Evolutionary conservation across 2,329 filamentous ascomycete genomes (phyloP), one percentile per base, ranked within the genome.

Genomic region (Alternaria ethzedia): DNA sequence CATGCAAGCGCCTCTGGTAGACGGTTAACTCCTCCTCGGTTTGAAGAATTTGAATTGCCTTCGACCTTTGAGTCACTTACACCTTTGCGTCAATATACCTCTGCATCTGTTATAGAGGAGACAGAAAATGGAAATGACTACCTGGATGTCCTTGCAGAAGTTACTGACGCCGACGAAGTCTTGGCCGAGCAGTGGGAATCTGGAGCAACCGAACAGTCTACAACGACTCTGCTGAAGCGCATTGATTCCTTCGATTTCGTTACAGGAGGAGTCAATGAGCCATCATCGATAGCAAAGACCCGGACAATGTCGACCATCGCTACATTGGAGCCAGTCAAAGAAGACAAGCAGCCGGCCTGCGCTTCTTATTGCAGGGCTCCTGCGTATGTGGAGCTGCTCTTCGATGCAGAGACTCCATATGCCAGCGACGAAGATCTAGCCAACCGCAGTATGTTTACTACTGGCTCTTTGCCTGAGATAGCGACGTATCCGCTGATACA

Each of bases 331-430:
- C 20, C 20, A 23, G 9, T 21, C n/a, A 11, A 21, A 12, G 8
- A 50, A 5, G 15, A 25, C 30, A 15, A 30, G 30, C 44, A 58
- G 23, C n/a, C 28, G n/a, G 23, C 5, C 55, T 58, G 45, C 30
- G 2, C 46, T 20, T 36, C 55, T 28, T 12, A 13, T 10, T 44
- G 17, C n/a, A 15, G 17, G 9, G 43, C 41, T 10, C 26, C 41
- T 13, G 54, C n/a, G 13, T 23, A 28, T 28, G 17, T 26, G n/a
- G 45, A 58, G 23, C 46, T 59, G 25, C 43, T 64, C 12, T 64
- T 64, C 26, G 62, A 61, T 44, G 46, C 43, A 5, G 54, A 46
- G 3, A 47, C 26, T 10, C 57, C 51, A 0, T 15, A 45, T 28
- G 28, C 41, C 3, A 47, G 23, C 15, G 45, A 46, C 15, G 57